phyloP scores from a whole-genome alignment of 2,329 filamentous ascomycete genomes.

The Pseudogymnoascus pannorum region DNA sequence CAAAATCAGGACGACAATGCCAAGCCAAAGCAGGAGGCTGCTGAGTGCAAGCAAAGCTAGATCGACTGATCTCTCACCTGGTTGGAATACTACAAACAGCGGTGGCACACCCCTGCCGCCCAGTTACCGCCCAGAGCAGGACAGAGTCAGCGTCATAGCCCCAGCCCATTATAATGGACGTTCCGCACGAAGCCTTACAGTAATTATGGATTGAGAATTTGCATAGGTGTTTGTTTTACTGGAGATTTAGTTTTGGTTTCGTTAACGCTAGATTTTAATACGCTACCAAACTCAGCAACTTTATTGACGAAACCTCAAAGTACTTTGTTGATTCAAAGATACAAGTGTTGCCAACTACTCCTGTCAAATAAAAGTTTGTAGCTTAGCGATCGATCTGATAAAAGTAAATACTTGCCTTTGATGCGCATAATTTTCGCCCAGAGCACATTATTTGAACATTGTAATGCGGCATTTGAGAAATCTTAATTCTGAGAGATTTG shows the following conservation, averaged over 20 bases:
- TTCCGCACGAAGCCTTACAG: conserved; percentile 4
- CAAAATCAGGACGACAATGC: conserved; percentile 67
- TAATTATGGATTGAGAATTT: conserved; percentile 10
- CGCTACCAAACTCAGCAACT: conserved; percentile 8
- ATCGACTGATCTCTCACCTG: conserved; percentile 13
- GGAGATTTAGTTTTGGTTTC: conserved; percentile 9
- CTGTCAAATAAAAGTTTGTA: conserved; percentile 4
- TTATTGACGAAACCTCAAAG: conserved; percentile 1
- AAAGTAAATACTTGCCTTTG: conserved; percentile 7
- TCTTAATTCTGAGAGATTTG: neutral
- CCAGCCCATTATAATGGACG: neutral
- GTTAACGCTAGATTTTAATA: conserved; percentile 10
- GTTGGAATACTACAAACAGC: conserved; percentile 10
- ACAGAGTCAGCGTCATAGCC: conserved; percentile 2
- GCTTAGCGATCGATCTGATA: conserved; percentile 5
- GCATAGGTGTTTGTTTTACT: conserved; percentile 9
- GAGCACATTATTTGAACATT: neutral
- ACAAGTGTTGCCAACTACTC: neutral
- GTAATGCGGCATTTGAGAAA: neutral
- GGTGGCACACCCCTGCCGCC: conserved; percentile 3
- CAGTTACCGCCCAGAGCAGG: conserved; percentile 5
- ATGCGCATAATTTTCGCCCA: neutral
- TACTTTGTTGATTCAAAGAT: conserved; percentile 7
- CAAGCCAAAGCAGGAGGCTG: conserved; percentile 89
- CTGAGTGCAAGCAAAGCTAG: conserved; percentile 95